Conservation (phyloP, 1,284 basidiomycete species). For the Ganoderma boninense region DNA sequence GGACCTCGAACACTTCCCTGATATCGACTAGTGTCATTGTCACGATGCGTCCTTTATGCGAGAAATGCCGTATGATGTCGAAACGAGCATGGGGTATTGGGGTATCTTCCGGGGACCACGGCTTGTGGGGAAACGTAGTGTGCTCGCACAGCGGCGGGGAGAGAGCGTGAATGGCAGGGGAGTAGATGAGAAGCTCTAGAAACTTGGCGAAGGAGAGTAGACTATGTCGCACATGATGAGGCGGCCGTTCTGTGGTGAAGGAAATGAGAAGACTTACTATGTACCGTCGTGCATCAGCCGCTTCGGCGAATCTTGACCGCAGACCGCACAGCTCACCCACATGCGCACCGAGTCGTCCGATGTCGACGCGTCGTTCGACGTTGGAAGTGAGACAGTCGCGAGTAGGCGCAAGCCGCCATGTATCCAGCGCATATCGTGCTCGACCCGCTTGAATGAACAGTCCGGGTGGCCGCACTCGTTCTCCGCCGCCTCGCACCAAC, state of each 20-base stretch:
- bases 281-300: constrained; percentile 60
- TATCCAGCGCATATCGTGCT: constrained; percentile 60
- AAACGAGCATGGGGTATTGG: constrained; percentile 47
- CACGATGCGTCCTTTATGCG: constrained; percentile 47
- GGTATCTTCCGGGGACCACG: constrained; percentile 40
- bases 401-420: constrained; percentile 58
- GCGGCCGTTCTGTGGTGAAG: not conserved
- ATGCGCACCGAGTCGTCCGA: constrained; percentile 47
- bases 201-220: constrained; percentile 71
- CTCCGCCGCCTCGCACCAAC: constrained; percentile 44
- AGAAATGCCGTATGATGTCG: constrained; percentile 63
- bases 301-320: constrained; percentile 50
- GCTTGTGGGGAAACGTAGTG: constrained; percentile 49
- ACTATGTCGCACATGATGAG: constrained; percentile 35
- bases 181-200: constrained; percentile 72
- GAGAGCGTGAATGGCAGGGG: constrained; percentile 52
- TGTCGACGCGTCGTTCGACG: not conserved
- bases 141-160: constrained; percentile 60
- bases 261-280: constrained; percentile 51
- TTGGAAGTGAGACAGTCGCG: constrained; percentile 39
- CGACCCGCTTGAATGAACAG: constrained; percentile 49
- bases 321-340: constrained; percentile 67
- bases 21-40: constrained; percentile 56
- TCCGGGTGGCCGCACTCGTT: constrained; percentile 49
- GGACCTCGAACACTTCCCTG: constrained; percentile 67